Evolutionary conservation across 108 stramenopile species (phyloP).

Genomic region (Cyclotella sp.): DNA sequence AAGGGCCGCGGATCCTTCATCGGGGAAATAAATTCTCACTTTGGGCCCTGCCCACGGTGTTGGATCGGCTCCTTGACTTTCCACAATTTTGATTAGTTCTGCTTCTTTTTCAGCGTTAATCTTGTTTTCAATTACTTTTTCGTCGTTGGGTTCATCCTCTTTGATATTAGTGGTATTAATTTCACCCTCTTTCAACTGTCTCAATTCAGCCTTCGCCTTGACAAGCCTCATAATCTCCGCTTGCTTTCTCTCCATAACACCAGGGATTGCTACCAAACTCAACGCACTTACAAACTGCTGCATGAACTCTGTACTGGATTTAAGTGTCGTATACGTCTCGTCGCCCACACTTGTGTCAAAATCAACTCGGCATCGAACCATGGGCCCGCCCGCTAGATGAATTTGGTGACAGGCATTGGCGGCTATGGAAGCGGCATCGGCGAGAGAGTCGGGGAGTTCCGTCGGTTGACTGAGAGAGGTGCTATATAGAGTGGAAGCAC

Average conservation of each 20-base stretch:
- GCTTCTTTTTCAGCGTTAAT: conserved; percentile 23
- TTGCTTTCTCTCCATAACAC: conserved; percentile 62
- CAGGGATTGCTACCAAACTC: conserved; percentile 69
- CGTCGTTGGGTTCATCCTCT: conserved; percentile 13
- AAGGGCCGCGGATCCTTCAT: conserved; percentile 92
- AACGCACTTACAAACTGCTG: conserved; percentile 78
- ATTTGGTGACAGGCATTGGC: conserved; percentile 57
- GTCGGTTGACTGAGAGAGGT: conserved; percentile 50
- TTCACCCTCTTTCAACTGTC: conserved; percentile 40
- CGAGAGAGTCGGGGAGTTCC: conserved; percentile 83
- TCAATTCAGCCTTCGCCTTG: conserved; percentile 67
- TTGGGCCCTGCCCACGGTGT: conserved; percentile 58
- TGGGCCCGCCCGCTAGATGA: conserved; percentile 38
- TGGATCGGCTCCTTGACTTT: conserved; percentile 55
- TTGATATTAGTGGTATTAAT: conserved; percentile 2
- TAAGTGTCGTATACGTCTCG: conserved; percentile 91
- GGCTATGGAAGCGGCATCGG: conserved; percentile 76
- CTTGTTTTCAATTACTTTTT: conserved; percentile 21
- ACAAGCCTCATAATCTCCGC: conserved; percentile 65
- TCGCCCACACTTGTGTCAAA: conserved; percentile 94
- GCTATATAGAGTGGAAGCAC: not conserved
- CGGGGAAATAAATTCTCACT: conserved; percentile 89
- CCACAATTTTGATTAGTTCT: conserved; percentile 57
- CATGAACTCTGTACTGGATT: conserved; percentile 88
- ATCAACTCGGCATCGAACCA: conserved; percentile 84